These are phyloP conservation scores for Fusarium sororula DNA, from an alignment of 2,329 filamentous ascomycete genomes.

Conservation along the genomic window DNA sequence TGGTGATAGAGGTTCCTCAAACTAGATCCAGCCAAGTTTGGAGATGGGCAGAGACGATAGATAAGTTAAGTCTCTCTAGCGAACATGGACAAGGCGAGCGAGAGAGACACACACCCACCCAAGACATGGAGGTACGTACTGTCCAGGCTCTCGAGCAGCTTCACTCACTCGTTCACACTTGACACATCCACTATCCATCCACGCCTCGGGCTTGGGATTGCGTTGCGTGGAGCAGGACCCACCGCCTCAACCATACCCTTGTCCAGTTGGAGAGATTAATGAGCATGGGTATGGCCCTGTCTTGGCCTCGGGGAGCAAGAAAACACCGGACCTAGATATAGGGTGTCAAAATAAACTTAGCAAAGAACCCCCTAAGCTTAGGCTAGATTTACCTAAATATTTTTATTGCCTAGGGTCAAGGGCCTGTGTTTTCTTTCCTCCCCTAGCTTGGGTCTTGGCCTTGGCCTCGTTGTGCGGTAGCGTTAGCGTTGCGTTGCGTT, in stretches of 20 bases:
- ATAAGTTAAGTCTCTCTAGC: slow-evolving; percentile 37
- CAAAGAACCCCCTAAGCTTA: too few species aligned
- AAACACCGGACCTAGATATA: too few species aligned
- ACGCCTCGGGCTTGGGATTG: slow-evolving; percentile 48
- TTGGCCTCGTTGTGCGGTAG: slow-evolving; percentile 45
- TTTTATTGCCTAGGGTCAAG: too few species aligned
- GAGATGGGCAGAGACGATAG: slow-evolving; percentile 38
- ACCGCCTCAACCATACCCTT: slow-evolving; percentile 42
- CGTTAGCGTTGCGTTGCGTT: slow-evolving; percentile 17
- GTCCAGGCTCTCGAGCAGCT: background rate
- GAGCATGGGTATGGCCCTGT: slow-evolving; percentile 45
- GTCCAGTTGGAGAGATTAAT: slow-evolving; percentile 47
- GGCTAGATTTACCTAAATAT: too few species aligned
- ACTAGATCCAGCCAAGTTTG: slow-evolving; percentile 30
- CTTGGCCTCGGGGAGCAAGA: too few species aligned
- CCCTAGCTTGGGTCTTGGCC: slow-evolving; percentile 43
- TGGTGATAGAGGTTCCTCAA: slow-evolving; percentile 42
- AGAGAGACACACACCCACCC: slow-evolving; percentile 23
- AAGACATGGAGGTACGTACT: slow-evolving; percentile 36
- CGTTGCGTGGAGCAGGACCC: slow-evolving; percentile 50
- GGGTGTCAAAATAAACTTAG: too few species aligned
- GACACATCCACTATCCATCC: background rate
- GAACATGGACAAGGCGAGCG: slow-evolving; percentile 40
- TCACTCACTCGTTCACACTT: background rate
- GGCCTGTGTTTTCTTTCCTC: too few species aligned